Percentiles rank a stretch among this genome's conserved stretches.
Conservation (phyloP, 306 rosid genomes). For the Elaeagnus macrophylla region DNA sequence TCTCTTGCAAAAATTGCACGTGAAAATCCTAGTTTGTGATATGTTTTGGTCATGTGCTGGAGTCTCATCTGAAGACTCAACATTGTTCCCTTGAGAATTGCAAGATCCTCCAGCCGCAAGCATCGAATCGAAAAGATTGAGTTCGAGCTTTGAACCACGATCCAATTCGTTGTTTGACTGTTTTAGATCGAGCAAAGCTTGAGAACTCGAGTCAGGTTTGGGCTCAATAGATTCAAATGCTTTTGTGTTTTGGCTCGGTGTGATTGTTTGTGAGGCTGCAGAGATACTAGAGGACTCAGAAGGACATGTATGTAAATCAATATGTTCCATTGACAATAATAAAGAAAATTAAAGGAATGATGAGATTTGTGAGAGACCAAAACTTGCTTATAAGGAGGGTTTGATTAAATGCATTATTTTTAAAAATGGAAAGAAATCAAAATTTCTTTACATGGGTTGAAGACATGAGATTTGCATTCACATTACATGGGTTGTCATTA, state of each 20-base stretch:
- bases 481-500: too few relatives aligned
- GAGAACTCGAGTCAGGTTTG: constrained; percentile 17
- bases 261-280: constrained; percentile 15
- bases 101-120: constrained; percentile 1
- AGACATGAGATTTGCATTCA: too few relatives aligned
- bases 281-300: constrained; percentile 44
- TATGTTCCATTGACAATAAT: constrained; percentile 27
- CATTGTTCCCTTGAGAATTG: not conserved
- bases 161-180: constrained; percentile 16
- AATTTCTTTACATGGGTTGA: too few relatives aligned
- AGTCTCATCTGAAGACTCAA: constrained; percentile 5
- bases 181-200: constrained; percentile 26
- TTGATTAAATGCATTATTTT: constrained; percentile 25
- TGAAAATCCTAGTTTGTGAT: constrained; percentile 25
- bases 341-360: not conserved
- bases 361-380: constrained; percentile 9
- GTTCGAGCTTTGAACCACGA: constrained; percentile 15
- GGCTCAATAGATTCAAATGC: not conserved
- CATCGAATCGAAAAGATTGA: constrained; percentile 23
- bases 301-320: constrained; percentile 1
- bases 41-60: not conserved
- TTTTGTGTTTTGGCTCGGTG: not conserved
- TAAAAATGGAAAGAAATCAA: constrained; percentile 28
- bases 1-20: constrained; percentile 63
- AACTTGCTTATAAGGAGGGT: constrained; percentile 26